A percentile compares a stretch with the other conserved stretches of the same genome.
Evolutionary conservation across 1,139 yeast genomes (phyloP).

Genomic region (Saccharomycopsis crataegensis): DNA sequence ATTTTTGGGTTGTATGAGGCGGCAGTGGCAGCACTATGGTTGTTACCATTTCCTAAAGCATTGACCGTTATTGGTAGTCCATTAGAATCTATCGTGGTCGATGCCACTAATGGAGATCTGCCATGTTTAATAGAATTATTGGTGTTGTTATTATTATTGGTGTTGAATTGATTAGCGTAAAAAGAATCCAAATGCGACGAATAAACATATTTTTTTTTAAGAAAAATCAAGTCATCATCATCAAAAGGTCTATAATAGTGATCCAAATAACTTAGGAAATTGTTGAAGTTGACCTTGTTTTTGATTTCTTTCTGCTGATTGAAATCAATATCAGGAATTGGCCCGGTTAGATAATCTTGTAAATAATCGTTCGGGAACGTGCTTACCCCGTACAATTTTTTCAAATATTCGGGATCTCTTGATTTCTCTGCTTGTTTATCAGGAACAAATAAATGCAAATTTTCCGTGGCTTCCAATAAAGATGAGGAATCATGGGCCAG

Average conservation of each 20-base stretch:
- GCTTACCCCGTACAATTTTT: constrained; percentile 78
- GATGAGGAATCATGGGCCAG: constrained; percentile 46
- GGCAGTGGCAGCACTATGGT: not conserved
- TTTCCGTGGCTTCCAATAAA: constrained; percentile 63
- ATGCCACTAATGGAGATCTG: not conserved
- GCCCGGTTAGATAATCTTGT: constrained; percentile 74
- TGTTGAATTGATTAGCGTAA: constrained; percentile 13
- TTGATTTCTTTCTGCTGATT: constrained; percentile 71
- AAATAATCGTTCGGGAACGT: constrained; percentile 79
- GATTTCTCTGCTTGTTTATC: constrained; percentile 43
- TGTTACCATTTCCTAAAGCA: not conserved
- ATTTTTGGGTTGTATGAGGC: constrained; percentile 55
- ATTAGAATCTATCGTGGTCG: not conserved
- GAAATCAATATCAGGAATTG: constrained; percentile 79
- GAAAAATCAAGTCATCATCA: constrained; percentile 74
- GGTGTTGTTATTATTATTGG: not conserved
- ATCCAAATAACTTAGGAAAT: constrained; percentile 80
- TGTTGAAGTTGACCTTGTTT: constrained; percentile 86
- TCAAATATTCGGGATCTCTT: constrained; percentile 60
- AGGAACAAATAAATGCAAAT: constrained; percentile 62
- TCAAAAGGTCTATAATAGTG: constrained; percentile 70
- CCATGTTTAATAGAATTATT: not conserved
- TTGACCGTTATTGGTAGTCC: not conserved
- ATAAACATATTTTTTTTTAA: constrained; percentile 51
- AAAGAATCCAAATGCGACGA: constrained; percentile 39